These are phyloP conservation scores for Dunaliella sp. DNA, from an alignment of 139 green algal genomes.

Conservation along the genomic window DNA sequence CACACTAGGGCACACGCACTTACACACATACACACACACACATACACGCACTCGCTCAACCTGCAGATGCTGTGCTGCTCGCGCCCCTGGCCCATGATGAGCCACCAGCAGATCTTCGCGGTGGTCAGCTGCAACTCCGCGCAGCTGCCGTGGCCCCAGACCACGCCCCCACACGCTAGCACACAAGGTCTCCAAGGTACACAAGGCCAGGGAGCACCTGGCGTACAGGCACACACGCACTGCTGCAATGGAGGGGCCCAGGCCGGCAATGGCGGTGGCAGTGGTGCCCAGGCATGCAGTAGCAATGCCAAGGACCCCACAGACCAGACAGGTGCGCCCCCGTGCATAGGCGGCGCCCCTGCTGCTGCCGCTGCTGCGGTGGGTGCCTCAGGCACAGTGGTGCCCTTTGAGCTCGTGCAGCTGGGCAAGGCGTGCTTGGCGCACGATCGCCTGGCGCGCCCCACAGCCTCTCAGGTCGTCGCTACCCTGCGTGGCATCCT, in stretches of 20 bases:
- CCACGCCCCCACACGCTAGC: neutral
- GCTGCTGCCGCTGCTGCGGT: too few species aligned
- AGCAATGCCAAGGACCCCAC: too few species aligned
- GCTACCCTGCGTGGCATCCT: neutral
- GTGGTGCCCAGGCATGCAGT: neutral
- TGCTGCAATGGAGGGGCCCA: neutral
- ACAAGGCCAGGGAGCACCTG: neutral
- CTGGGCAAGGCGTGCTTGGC: neutral
- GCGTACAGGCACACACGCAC: neutral
- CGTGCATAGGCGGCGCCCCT: neutral
- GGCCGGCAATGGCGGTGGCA: neutral
- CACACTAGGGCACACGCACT: too few species aligned
- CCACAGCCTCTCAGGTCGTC: neutral
- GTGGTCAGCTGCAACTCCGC: neutral
- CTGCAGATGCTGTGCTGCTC: conserved; percentile 47
- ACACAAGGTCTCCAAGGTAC: neutral
- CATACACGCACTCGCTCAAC: neutral
- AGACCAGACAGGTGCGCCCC: neutral
- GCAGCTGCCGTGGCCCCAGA: neutral
- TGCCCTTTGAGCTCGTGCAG: neutral
- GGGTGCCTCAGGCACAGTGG: neutral
- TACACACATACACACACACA: too few species aligned
- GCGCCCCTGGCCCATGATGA: conserved; percentile 47
- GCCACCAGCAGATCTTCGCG: conserved; percentile 13
- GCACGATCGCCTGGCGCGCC: neutral